Evolutionary conservation across 1,139 yeast genomes (phyloP).

Genomic region (Suhomyces terraborum): DNA sequence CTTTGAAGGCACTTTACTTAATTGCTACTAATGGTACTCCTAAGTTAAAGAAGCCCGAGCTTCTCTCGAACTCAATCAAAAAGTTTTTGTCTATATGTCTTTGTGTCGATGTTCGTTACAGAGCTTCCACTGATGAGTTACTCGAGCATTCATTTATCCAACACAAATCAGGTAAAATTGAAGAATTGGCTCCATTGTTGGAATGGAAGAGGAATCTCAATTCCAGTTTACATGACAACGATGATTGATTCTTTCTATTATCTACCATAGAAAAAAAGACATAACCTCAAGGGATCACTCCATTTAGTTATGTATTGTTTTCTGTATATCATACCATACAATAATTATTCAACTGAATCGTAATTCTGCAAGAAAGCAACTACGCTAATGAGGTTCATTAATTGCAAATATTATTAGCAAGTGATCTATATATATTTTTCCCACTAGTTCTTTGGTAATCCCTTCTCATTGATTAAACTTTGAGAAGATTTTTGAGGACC

Average conservation of each 20-base stretch:
- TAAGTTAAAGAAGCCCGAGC: slow-evolving; percentile 83
- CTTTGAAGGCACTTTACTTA: slow-evolving; percentile 80
- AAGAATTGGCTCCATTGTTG: slow-evolving; percentile 67
- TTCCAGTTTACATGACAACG: slow-evolving; percentile 6
- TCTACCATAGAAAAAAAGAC: not conserved
- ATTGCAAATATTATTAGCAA: too few species aligned
- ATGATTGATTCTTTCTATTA: not conserved
- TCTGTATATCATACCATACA: slow-evolving; percentile 2
- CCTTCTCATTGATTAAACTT: slow-evolving; percentile 51
- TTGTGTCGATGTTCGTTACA: slow-evolving; percentile 89
- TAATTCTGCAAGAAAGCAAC: not conserved
- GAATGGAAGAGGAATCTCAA: slow-evolving; percentile 55
- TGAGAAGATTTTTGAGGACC: slow-evolving; percentile 71
- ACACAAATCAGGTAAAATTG: slow-evolving; percentile 67
- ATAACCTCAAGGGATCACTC: not conserved
- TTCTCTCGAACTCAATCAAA: slow-evolving; percentile 75
- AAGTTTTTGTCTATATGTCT: slow-evolving; percentile 87
- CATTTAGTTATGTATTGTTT: slow-evolving; percentile 7
- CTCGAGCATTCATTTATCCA: slow-evolving; percentile 77
- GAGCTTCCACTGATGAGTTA: slow-evolving; percentile 89
- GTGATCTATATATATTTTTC: not conserved
- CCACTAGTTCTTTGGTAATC: slow-evolving; percentile 29
- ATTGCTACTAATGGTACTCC: slow-evolving; percentile 99
- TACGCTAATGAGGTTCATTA: too few species aligned
- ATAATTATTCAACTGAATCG: not conserved